These are phyloP conservation scores for Stentor coeruleus DNA, from an alignment of 73 alveolate genomes.

Conservation along the genomic window DNA sequence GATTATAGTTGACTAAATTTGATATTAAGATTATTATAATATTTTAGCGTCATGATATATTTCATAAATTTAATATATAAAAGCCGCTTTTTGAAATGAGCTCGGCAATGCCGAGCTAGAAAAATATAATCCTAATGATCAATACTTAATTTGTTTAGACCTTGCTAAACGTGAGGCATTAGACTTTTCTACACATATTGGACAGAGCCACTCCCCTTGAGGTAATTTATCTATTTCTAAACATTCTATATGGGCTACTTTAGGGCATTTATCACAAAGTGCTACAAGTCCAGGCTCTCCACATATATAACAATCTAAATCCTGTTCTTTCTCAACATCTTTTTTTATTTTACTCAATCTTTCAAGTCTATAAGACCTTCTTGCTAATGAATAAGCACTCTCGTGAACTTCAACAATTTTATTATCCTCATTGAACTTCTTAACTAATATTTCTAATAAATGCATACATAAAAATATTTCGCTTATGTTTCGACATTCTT, in stretches of 20 bases:
- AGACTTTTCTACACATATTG: not conserved
- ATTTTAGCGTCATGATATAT: too few species aligned
- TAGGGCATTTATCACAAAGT: slow-evolving; percentile 16
- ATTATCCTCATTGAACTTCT: not conserved
- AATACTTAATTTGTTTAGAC: not conserved
- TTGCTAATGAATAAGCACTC: not conserved
- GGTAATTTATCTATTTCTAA: not conserved
- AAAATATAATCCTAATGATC: too few species aligned
- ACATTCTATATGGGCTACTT: slow-evolving; percentile 13
- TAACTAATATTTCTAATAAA: not conserved
- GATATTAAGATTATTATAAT: too few species aligned
- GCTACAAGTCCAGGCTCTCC: not conserved
- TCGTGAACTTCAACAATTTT: not conserved
- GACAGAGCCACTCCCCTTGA: slow-evolving; percentile 21
- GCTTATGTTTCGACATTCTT: not conserved
- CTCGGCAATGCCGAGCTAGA: too few species aligned
- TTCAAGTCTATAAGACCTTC: not conserved
- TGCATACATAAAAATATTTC: not conserved
- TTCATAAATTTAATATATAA: too few species aligned
- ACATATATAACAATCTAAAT: not conserved
- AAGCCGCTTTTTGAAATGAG: too few species aligned
- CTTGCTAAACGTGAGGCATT: not conserved
- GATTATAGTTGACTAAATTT: too few species aligned
- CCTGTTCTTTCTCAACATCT: not conserved
- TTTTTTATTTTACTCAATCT: not conserved